Base-by-base conservation (phyloP, 768 basidiomycete species). In the Rubroboletus satanas region DNA sequence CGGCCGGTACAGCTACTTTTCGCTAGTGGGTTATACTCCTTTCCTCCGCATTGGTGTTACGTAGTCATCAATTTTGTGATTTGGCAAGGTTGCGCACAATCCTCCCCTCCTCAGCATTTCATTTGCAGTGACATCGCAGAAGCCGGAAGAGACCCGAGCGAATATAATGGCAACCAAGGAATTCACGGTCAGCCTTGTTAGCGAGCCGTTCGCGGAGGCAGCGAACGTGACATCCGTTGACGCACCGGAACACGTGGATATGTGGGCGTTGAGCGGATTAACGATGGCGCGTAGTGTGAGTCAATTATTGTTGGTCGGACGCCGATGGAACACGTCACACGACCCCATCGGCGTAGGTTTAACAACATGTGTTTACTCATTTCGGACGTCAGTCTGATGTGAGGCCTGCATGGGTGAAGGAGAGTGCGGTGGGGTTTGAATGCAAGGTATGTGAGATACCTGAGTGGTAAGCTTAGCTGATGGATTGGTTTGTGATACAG, bases 121-220 rank as follows among this genome's bases (percentile, higher is more conserved):
- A 7, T 82, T 87, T 65, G 73, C 74, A 26, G 62, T 78, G 43
- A 74, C 74, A 21, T 72, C 70, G 38, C 72, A 71, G 28, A 69
- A 72, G 35, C 74, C 76, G 37, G 82, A 84, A 65, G 85, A 90
- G 64, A 85, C 84, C 17, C 76, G 81, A 46, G 75, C 78, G 55
- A 90, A 90, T 57, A 85, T 89, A 57, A 68, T 79, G 46, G 72
- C 74, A 0, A 85, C 81, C 15, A 83, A 82, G 56, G 77, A 87
- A 63, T 92, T 91, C 68, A 83, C 83, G 8, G 80, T 85, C 47
- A 87, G 82, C 62, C 82, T 87, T 49, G 82, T 93, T 60, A 87
- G 83, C 52, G 85, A 90, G 66, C 71, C 81, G 0, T 81, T 84
- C 59, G 70, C 77, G 46, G 80, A 84, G 61, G 78, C 80, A 3